phyloP scores from a whole-genome alignment of 768 basidiomycete species.

The Kwoniella dejecticola region DNA sequence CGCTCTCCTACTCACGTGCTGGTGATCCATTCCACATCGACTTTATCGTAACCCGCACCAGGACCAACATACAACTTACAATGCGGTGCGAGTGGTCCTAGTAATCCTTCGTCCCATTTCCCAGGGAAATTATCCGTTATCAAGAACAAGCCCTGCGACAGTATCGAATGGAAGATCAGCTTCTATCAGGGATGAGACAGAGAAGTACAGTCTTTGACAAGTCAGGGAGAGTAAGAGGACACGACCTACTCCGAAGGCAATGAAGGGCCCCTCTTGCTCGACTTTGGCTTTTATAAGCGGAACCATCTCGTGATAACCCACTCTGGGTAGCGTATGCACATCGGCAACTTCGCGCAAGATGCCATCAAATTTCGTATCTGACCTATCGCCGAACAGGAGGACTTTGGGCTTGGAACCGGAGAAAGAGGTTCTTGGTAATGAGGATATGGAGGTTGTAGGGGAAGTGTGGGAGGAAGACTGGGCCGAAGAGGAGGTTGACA shows the following conservation, averaged over 20 bases:
- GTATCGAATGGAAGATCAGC: background rate
- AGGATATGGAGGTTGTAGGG: background rate
- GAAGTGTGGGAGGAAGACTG: background rate
- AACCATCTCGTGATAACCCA: conserved; percentile 14
- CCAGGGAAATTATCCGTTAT: conserved; percentile 18
- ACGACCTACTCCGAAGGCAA: conserved; percentile 30
- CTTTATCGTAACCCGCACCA: conserved; percentile 54
- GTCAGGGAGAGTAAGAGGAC: background rate
- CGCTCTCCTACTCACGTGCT: conserved; percentile 28
- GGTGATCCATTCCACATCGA: conserved; percentile 54
- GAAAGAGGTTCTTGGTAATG: background rate
- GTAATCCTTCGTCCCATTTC: conserved; percentile 22
- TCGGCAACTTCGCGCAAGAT: conserved; percentile 27
- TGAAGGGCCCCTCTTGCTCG: conserved; percentile 30
- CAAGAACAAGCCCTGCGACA: conserved; percentile 21
- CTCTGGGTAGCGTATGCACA: conserved; percentile 23
- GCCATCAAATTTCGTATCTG: conserved; percentile 16
- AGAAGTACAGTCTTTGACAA: background rate
- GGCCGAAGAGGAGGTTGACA: conserved; percentile 1
- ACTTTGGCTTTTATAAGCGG: conserved; percentile 21
- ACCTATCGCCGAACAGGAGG: conserved; percentile 18
- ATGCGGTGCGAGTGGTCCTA: conserved; percentile 27
- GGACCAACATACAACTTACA: conserved; percentile 29
- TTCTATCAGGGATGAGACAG: background rate
- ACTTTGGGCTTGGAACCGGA: conserved; percentile 14